phyloP scores from a whole-genome alignment of 805 yeast species.

The Candida oleophila region DNA sequence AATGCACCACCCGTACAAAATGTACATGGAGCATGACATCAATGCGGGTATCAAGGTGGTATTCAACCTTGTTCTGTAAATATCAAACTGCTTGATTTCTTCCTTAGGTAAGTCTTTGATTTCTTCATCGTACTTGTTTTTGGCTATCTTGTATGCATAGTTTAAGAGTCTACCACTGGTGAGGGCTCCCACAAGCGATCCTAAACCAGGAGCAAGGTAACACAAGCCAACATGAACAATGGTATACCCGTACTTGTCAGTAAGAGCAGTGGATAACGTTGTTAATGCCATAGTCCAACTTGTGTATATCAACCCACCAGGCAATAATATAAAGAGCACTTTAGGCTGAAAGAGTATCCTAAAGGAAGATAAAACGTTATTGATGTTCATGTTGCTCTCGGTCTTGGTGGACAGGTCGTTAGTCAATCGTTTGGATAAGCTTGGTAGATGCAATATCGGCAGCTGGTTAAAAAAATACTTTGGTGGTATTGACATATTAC shows the following conservation, averaged over 20 bases:
- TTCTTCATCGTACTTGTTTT: conserved; percentile 23
- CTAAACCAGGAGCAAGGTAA: conserved; percentile 69
- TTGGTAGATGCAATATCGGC: conserved; percentile 36
- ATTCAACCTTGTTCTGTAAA: conserved; percentile 51
- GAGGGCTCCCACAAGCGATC: conserved; percentile 59
- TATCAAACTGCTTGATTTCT: conserved; percentile 37
- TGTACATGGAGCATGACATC: conserved; percentile 36
- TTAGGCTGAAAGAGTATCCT: conserved; percentile 40
- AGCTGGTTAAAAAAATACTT: conserved; percentile 34
- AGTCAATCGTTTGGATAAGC: conserved; percentile 19
- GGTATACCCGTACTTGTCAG: conserved; percentile 45
- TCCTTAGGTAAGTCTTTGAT: conserved; percentile 15
- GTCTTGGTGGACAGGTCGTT: conserved; percentile 29
- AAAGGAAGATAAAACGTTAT: conserved; percentile 31
- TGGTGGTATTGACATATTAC: conserved; percentile 66
- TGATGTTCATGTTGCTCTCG: conserved; percentile 1
- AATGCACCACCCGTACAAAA: conserved; percentile 74
- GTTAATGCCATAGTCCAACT: conserved; percentile 67
- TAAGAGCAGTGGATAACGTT: conserved; percentile 54
- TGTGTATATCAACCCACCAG: conserved; percentile 60
- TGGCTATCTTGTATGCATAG: conserved; percentile 37
- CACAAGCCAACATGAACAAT: conserved; percentile 62
- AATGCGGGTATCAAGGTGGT: conserved; percentile 39
- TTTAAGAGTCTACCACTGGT: conserved; percentile 57
- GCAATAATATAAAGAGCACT: conserved; percentile 48